A percentile compares a stretch with the other conserved stretches of the same genome.
Evolutionary conservation across 1,139 yeast genomes (phyloP).

Genomic region (Hansenula sp.): DNA sequence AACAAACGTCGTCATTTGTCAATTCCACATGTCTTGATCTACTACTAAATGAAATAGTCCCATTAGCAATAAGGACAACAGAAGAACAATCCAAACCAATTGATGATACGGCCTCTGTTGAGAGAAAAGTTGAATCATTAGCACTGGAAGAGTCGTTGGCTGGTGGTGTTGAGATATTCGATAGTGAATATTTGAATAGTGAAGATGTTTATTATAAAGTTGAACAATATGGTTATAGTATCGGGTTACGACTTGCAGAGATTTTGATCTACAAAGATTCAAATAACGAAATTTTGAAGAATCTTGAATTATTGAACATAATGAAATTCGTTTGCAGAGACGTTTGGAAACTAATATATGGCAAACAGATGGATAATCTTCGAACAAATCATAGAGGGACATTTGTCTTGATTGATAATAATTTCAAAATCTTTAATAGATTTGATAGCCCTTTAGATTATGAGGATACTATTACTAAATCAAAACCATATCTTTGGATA

Average conservation of each 20-base stretch:
- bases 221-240: conserved; percentile 66
- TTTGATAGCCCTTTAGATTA: conserved; percentile 51
- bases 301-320: conserved; percentile 66
- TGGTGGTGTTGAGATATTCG: conserved; percentile 40
- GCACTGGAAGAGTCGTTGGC: conserved; percentile 28
- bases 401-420: conserved; percentile 71
- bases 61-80: conserved; percentile 60
- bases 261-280: conserved; percentile 58
- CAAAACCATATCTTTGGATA: conserved; percentile 62
- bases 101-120: conserved; percentile 5
- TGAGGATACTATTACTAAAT: conserved; percentile 44
- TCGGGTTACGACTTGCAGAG: conserved; percentile 76
- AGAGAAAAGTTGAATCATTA: conserved; percentile 16
- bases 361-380: conserved; percentile 86
- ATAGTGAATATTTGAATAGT: conserved; percentile 32
- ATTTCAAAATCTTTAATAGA: conserved; percentile 50
- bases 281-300: conserved; percentile 37
- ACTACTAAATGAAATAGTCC: conserved; percentile 71
- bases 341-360: conserved; percentile 76
- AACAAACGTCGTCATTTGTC: conserved; percentile 27
- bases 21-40: conserved; percentile 51
- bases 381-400: conserved; percentile 91
- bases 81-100: conserved; percentile 25
- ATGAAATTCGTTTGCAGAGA: conserved; percentile 93
- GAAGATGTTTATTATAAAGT: conserved; percentile 60